Evolutionary conservation across 169 alveolate species (phyloP), one percentile per base, ranked within the genome.

Genomic region (Eimeria praecox): DNA sequence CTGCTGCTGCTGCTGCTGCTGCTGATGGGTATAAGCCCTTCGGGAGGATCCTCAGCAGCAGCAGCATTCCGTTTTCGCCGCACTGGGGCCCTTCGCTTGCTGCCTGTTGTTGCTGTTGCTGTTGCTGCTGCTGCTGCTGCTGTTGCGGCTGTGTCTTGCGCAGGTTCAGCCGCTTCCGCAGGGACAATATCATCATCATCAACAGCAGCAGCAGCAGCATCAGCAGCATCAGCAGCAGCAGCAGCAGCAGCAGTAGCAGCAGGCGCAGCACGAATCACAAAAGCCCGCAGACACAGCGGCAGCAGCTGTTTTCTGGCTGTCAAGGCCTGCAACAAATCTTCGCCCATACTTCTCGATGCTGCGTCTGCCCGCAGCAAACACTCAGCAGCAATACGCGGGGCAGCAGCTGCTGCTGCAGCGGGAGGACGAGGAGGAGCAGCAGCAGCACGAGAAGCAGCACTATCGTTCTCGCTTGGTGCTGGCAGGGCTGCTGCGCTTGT

Each of bases 1-100:
- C n/a, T 82, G 46, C 42, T 82, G 90, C 44, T 80, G 75, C 75
- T 75, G 46, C 40, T 18, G 54, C 35, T 40, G 89, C 89, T 78
- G 89, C 44, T 33, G 38, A 78, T n/a, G 38, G 89, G 89, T 78
- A 78, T 52, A 40, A 78, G 66, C 42, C 89, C 89, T 44, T 78
- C 66, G 24, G 46, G n/a, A 78, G 18, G 27, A n/a, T 78, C 89
- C 24, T 44, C 59, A 22, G 89, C 89, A 78, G 89, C 89, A 44
- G 89, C 42, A 10, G 40, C 2, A 52, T 52, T 1, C 89, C 66
- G 33, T 30, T 46, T 78, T 42, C 54, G 49, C 3, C 89, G 89
- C 33, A n/a, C 27, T 82, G 90, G 30, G 52, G 64, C 14, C 73
- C 66, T 82, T n/a, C 90, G 30, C 64, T n/a, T 82, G 42, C 69